Evolutionary conservation across 495 filamentous ascomycete genomes (phyloP).

Genomic region (Lindgomyces ingoldianus): DNA sequence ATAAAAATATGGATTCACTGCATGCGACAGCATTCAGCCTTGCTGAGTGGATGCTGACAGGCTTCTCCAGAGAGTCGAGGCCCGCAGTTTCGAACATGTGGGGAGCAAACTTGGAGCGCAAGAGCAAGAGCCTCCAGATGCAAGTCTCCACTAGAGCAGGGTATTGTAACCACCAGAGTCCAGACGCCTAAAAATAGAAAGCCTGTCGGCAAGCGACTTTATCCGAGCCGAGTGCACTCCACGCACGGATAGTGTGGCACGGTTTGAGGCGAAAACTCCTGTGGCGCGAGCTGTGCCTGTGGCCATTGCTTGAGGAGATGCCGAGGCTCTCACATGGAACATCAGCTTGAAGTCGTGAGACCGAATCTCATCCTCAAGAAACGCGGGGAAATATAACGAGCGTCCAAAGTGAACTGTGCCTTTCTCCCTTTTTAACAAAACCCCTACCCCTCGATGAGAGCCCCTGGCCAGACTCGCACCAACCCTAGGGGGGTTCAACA

Average conservation of each 20-base stretch:
- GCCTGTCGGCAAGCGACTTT: too few relatives aligned
- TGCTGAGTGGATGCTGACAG: background rate
- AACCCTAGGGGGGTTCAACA: too few relatives aligned
- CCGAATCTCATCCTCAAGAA: background rate
- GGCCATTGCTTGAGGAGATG: too few relatives aligned
- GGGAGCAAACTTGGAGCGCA: background rate
- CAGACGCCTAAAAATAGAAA: background rate
- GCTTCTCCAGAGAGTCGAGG: background rate
- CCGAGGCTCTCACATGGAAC: too few relatives aligned
- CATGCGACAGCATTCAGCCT: background rate
- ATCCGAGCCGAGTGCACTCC: background rate
- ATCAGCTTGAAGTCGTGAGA: too few relatives aligned
- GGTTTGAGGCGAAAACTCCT: background rate
- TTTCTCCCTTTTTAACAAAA: background rate
- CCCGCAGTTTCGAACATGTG: background rate
- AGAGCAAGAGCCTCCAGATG: too few relatives aligned
- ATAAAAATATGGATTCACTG: background rate
- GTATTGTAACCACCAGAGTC: background rate
- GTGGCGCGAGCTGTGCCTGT: background rate
- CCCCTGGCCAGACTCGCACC: too few relatives aligned
- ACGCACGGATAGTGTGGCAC: background rate
- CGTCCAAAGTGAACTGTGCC: background rate
- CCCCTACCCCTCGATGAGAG: background rate
- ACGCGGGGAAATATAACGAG: background rate
- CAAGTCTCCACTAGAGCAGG: too few relatives aligned